Base-by-base conservation (phyloP, 768 basidiomycete species). In the Boletus pseudo-olivaceus region DNA sequence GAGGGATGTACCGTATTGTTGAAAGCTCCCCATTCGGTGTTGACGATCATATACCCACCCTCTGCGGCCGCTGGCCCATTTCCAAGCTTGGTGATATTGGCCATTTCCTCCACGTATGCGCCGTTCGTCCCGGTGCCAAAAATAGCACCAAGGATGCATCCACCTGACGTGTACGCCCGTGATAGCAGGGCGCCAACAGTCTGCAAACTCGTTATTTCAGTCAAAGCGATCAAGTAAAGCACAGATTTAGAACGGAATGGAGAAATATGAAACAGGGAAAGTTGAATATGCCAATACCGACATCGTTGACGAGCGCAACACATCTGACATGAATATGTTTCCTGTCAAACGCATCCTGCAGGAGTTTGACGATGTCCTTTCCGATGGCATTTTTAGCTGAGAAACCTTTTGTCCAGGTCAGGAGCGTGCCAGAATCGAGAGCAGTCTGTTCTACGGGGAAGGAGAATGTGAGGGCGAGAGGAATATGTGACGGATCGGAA, bases 61-160 rank as follows among this genome's bases (percentile, higher is more conserved):
- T 81, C 76, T 9, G 77, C 73, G 10, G 76, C 81, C 7, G 79
- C 82, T 26, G 82, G 75, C 40, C 73, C 78, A 51, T 89, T 84
- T 17, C 81, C 82, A 8, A 97, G 78, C 71, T 98, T 98, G 38
- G 78, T 84, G 66, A 98, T 85, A 47, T 92, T 93, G 47, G 82
- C 78, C 30, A 94, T 75, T 60, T 89, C 80, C 69, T 98, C 96
- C 46, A 99, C 82, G 72, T 97, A 99, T 11, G 97, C 97, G 30
- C 97, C 97, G 66, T 99, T 99, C 6, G 97, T 98, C 17, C 97
- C 97, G 0, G 97, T 99, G 26, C 97, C 97, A 67, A 98, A 98
- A 64, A 98, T 98, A 51, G 88, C 88, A 44, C 88, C 90, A 33
- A 95, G 81, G 15, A 93, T 76, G 63, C 92, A 96, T 7, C 90